Evolutionary conservation across 2,329 filamentous ascomycete genomes (phyloP), one percentile per base, ranked within the genome.

Genomic region (Nannizzia gypsea): DNA sequence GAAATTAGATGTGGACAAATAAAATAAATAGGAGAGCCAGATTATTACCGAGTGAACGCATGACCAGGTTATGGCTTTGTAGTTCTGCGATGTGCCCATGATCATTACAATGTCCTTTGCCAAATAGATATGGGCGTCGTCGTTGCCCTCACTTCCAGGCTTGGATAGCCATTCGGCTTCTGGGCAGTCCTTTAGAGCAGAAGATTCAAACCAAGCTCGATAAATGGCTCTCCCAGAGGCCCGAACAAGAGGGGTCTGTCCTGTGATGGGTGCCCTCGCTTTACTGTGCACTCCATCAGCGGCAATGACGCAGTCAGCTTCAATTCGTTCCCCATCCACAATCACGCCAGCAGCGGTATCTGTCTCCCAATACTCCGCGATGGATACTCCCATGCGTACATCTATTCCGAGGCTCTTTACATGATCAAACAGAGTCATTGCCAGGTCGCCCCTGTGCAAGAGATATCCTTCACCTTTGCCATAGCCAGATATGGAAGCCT

Each of bases 281-380:
- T 15, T 8, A 38, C 60, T 61, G 24, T 59, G 31, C 28, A 59
- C 46, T 28, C 60, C 60, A 11, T 56, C 60, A n/a, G 46, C 36
- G 31, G 56, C 59, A n/a, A 61, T 50, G n/a, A 61, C 57, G 24
- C 60, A 61, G 42, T 61, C 60, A 1, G 22, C 60, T 6, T 31
- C 31, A 13, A 61, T 42, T 24, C 24, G 59, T 28, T 61, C 57
- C 6, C 57, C 57, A 26, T 61, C 59, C 28, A 61, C 60, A 24
- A 61, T 22, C 34, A 61, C 28, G 15, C 60, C 60, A 4, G 60
- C 60, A 31, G 58, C 31, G 17, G 40, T 38, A 5, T 61, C 57
- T 11, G 15, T 61, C 38, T 61, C 60, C 60, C 60, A 61, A 38
- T 61, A 61, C n/a, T 59, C 60, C 13, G 60, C 56, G 5, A 61